Conservation (phyloP, 2,329 filamentous ascomycete species). For the Dryadomyces quercivorus region DNA sequence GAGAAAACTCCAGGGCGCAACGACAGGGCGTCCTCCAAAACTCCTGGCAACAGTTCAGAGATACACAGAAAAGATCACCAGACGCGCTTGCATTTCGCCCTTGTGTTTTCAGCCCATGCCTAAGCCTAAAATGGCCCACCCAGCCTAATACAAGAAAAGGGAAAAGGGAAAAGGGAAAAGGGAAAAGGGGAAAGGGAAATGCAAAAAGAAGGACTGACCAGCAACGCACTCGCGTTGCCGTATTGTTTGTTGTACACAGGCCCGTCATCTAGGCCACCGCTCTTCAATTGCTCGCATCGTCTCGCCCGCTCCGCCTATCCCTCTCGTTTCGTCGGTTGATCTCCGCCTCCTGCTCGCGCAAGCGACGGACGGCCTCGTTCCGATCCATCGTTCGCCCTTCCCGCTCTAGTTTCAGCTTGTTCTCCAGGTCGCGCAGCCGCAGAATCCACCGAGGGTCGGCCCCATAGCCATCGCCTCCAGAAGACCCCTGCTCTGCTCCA, state of each 20-base stretch:
- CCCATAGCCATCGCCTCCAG: constrained; percentile 8
- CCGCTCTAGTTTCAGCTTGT: constrained; percentile 76
- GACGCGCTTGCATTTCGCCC: no score
- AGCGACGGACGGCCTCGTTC: constrained; percentile 64
- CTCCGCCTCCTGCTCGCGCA: constrained; percentile 44
- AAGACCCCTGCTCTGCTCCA: neutral
- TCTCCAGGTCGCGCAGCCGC: constrained; percentile 74
- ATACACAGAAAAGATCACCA: no score
- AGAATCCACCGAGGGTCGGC: constrained; percentile 71
- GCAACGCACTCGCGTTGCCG: no score
- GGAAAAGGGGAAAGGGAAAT: no score
- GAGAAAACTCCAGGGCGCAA: no score
- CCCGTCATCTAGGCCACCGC: no score
- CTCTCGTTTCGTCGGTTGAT: constrained; percentile 9
- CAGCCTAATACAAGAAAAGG: neutral
- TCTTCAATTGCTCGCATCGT: neutral
- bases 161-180: neutral
- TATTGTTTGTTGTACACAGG: no score
- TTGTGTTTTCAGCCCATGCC: no score
- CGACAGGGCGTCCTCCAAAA: no score
- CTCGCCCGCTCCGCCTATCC: constrained; percentile 1
- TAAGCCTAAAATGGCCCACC: neutral
- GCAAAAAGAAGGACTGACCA: neutral
- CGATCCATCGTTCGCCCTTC: constrained; percentile 79
- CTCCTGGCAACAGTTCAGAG: no score